Base-by-base conservation (phyloP, 2,329 filamentous ascomycete species). In the Plenodomus biglobosus region DNA sequence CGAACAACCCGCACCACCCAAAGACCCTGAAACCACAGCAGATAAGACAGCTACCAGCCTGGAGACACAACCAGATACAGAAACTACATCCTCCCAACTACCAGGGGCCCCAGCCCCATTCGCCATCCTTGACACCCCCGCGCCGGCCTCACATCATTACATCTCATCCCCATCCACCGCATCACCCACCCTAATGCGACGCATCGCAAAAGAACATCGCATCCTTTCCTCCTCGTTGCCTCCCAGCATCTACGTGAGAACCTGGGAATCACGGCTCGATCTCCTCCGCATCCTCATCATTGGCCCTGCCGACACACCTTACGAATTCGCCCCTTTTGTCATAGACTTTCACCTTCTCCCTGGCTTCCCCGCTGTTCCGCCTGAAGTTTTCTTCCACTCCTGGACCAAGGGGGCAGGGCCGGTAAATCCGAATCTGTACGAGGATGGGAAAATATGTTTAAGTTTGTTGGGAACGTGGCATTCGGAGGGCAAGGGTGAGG, bases 341-440 rank as follows among this genome's bases (percentile, higher is more conserved):
- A 75, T 85, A 52, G 82, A 85, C 64, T 73, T 85, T 44, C 73
- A 79, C 50, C 75, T 85, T 17, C 68, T 70, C 8, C 60, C 73
- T 0, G 58, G 67, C 0, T 85, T 80, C 52, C 82, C 82, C 1
- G 64, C 67, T n/a, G 61, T 69, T 2, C 78, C 82, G 2, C 82
- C 82, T 0, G 64, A 70, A n/a, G 77, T 77, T 1, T 80, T 75
- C 65, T 85, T 85, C 64, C 81, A 85, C 62, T 81, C 77, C 42
- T 85, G 81, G 81, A 81, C 78, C 0, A 65, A 73, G 45, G 76
- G 76, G 1, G 64, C 75, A 18, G 79, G 78, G 1, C 72, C 74
- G n/a, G 72, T 85, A 19, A 85, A 85, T 53, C 82, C 82, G 0
- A 85, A 85, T 55, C 66, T 85, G 1, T 85, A 85, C 62, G 81